phyloP scores from a whole-genome alignment of 345 rosid genomes.

The Salix purpurea region DNA sequence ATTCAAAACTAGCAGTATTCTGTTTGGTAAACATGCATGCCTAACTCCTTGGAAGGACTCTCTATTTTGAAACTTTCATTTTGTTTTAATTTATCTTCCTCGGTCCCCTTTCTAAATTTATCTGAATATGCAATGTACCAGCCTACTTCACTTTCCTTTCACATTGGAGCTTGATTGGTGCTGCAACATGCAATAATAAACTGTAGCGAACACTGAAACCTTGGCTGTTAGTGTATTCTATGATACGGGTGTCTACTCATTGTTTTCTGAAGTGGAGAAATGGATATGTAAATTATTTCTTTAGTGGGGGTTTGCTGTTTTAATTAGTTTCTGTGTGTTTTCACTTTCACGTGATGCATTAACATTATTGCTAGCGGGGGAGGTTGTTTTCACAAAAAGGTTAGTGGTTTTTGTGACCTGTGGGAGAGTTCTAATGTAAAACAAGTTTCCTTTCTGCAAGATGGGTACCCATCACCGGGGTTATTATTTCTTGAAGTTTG shows the following conservation, averaged over 20 bases:
- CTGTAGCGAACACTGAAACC: not conserved
- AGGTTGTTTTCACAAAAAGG: conserved; percentile 5
- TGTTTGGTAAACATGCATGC: too few species aligned
- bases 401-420: conserved; percentile 4
- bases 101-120: not conserved
- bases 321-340: conserved; percentile 7
- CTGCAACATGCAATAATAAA: not conserved
- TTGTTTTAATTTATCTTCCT: not conserved
- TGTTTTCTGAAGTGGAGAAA: not conserved
- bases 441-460: conserved; percentile 21
- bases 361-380: not conserved
- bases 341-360: conserved; percentile 23
- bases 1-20: too few species aligned
- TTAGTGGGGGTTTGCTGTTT: not conserved
- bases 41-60: too few species aligned
- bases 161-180: not conserved
- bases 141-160: conserved; percentile 1
- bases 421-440: conserved; percentile 18
- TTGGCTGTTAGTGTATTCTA: not conserved
- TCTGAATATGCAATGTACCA: not conserved
- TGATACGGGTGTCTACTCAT: not conserved
- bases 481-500: conserved; percentile 21
- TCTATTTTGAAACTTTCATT: not conserved
- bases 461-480: conserved; percentile 23
- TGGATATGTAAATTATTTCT: not conserved